Base-by-base conservation (phyloP, 306 rosid genomes). In the Trichosanthes truncata region DNA sequence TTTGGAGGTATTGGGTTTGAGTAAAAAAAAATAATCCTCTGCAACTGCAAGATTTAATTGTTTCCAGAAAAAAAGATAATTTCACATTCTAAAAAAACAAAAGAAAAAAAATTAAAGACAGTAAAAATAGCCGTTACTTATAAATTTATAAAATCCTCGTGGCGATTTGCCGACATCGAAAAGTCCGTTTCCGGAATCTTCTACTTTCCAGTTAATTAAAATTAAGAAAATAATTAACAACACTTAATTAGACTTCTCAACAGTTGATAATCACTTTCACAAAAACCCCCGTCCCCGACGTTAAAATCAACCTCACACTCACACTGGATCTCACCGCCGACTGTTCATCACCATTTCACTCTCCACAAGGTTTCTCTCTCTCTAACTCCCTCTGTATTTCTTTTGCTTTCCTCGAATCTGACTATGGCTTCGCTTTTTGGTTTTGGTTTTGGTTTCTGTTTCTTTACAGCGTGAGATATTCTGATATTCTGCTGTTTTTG, bases 121-220 rank as follows among this genome's bases (percentile, higher is more conserved):
- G 77, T n/a, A 23, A 75, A 86, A 79, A 84, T 84, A 87, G 91
- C 93, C 93, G 93, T 89, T 89, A 63, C 11, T 41, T 41, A 43
- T 11, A 4, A 14, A 26, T 12, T 10, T 10, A 77, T n/a, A 10
- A 31, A 6, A 3, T 38, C 71, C 55, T 29, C 78, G 53, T 60
- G 78, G 68, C 81, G 43, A 62, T 21, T 80, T 83, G 87, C 91
- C 90, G 90, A 88, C 87, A 78, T 4, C 65, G 61, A 77, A 76
- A 6, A 41, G 11, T 29, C 53, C 49, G 36, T n/a, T 79, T 45
- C 78, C 78, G 6, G 60, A 29, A 26, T 74, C 78, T 74, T 74
- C 60, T 14, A 3, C 9, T 74, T 72, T 72, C 77, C 77, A 26
- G 43, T 49, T 74, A 26, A 74, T 74, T 49, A 29, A 48, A 17